phyloP scores from a whole-genome alignment of 1,284 basidiomycete species.

The Sporisorium graminicola region DNA sequence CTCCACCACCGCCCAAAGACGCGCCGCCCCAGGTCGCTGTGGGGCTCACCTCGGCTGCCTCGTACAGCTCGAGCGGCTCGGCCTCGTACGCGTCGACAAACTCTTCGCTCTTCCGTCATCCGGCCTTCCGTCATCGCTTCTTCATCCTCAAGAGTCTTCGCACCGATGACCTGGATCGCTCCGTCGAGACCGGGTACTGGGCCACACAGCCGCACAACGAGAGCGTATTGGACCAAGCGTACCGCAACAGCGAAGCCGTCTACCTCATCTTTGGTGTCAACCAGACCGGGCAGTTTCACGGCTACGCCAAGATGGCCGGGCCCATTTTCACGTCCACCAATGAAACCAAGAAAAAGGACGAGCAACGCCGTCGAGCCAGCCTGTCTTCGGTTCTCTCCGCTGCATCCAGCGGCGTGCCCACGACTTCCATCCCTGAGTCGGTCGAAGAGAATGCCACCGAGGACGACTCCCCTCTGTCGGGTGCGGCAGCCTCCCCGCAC shows the following conservation, averaged over 20 bases:
- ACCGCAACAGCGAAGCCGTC: constrained; percentile 85
- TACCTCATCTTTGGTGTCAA: constrained; percentile 92
- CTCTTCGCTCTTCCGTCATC: constrained; percentile 78
- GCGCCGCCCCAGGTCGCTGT: constrained; percentile 10
- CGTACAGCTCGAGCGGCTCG: constrained; percentile 52
- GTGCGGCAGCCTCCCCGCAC: constrained; percentile 1
- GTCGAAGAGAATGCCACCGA: constrained; percentile 25
- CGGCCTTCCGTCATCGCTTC: constrained; percentile 85
- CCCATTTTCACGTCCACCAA: constrained; percentile 46
- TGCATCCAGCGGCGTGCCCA: constrained; percentile 17
- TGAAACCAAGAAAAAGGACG: constrained; percentile 31
- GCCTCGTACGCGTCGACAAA: constrained; percentile 65
- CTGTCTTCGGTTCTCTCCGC: constrained; percentile 27
- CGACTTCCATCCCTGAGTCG: constrained; percentile 22
- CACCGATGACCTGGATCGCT: constrained; percentile 84
- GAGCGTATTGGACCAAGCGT: constrained; percentile 81
- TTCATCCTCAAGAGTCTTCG: constrained; percentile 87
- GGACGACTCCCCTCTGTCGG: neutral
- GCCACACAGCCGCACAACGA: constrained; percentile 95
- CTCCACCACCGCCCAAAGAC: constrained; percentile 13
- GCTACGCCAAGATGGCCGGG: constrained; percentile 68
- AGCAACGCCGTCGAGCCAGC: constrained; percentile 30
- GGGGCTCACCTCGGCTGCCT: constrained; percentile 34
- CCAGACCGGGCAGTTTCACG: constrained; percentile 77
- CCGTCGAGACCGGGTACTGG: constrained; percentile 86